phyloP scores from a whole-genome alignment of 2,329 filamentous ascomycete species.

The Teratosphaeria zuluensis region DNA sequence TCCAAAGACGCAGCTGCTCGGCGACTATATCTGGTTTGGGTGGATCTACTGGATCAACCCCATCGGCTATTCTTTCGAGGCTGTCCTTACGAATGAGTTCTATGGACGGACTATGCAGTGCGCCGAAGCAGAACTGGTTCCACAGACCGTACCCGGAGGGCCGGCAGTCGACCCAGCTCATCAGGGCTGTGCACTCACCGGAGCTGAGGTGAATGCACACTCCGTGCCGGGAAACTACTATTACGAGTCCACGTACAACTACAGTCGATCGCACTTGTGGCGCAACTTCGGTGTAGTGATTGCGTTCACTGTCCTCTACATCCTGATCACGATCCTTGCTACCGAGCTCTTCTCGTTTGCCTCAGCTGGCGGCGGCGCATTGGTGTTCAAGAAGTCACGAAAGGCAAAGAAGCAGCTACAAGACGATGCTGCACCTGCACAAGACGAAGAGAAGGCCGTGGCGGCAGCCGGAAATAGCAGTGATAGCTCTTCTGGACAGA shows the following conservation, averaged over 20 bases:
- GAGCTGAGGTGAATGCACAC: slow-evolving; percentile 43
- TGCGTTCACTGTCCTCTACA: slow-evolving; percentile 65
- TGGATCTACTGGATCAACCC: slow-evolving; percentile 48
- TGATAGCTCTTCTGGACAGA: slow-evolving; percentile 23
- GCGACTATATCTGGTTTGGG: slow-evolving; percentile 55
- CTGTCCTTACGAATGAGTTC: slow-evolving; percentile 59
- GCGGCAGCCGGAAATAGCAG: slow-evolving; percentile 19
- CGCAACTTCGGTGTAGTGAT: slow-evolving; percentile 71
- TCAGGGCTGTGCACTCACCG: slow-evolving; percentile 54
- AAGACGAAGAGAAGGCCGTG: slow-evolving; percentile 50
- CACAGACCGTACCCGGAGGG: slow-evolving; percentile 34
- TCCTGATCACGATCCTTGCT: slow-evolving; percentile 59
- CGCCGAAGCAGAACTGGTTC: slow-evolving; percentile 49
- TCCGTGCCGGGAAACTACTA: slow-evolving; percentile 47
- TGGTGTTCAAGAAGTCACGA: slow-evolving; percentile 62
- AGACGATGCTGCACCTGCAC: slow-evolving; percentile 30
- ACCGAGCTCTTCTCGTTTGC: slow-evolving; percentile 60
- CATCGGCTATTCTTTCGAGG: slow-evolving; percentile 54
- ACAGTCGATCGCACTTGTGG: slow-evolving; percentile 50
- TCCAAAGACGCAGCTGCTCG: slow-evolving; percentile 50
- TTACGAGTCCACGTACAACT: slow-evolving; percentile 45
- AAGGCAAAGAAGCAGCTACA: slow-evolving; percentile 49
- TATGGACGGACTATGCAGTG: slow-evolving; percentile 48
- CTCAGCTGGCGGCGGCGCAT: slow-evolving; percentile 53
- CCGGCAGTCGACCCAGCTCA: slow-evolving; percentile 45